Percentiles rank a stretch among this genome's conserved stretches.
phyloP scores from a whole-genome alignment of 2,329 filamentous ascomycete genomes.

The Ambrosiella cleistominuta region DNA sequence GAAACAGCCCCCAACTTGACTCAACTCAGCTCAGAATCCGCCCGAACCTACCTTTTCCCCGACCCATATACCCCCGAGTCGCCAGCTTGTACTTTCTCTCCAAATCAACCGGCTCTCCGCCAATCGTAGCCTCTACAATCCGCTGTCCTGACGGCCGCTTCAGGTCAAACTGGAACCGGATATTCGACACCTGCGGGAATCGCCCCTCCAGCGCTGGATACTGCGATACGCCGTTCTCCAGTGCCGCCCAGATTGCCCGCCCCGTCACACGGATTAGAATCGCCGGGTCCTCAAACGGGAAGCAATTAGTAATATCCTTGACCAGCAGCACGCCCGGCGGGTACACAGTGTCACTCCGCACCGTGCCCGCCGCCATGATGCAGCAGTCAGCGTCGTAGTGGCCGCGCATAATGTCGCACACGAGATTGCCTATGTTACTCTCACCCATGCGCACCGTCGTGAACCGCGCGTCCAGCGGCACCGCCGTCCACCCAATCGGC shows the following conservation, averaged over 20 bases:
- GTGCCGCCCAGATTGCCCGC: conserved; percentile 53
- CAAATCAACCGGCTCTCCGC: conserved; percentile 41
- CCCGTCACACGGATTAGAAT: conserved; percentile 60
- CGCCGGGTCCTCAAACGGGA: conserved; percentile 82
- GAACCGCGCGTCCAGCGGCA: conserved; percentile 72
- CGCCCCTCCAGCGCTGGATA: conserved; percentile 67
- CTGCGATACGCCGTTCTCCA: conserved; percentile 67
- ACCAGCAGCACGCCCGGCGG: conserved; percentile 60
- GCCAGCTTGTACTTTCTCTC: conserved; percentile 52
- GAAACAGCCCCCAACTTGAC: background rate
- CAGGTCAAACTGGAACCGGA: conserved; percentile 56
- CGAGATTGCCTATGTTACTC: conserved; percentile 78
- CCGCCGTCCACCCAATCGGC: conserved; percentile 65
- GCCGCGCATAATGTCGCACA: conserved; percentile 77
- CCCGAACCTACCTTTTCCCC: conserved; percentile 42
- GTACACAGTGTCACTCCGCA: conserved; percentile 78
- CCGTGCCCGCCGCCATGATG: conserved; percentile 71
- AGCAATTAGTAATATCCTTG: conserved; percentile 74
- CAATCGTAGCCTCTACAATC: conserved; percentile 44
- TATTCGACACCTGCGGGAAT: conserved; percentile 77
- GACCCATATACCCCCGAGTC: conserved; percentile 75
- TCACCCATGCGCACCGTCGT: conserved; percentile 61
- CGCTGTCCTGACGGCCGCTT: conserved; percentile 40
- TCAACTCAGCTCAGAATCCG: background rate
- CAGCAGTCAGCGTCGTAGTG: conserved; percentile 68